Evolutionary conservation across 192 early-diverging fungal genomes (phyloP).

Genomic region (Backusella luteola): DNA sequence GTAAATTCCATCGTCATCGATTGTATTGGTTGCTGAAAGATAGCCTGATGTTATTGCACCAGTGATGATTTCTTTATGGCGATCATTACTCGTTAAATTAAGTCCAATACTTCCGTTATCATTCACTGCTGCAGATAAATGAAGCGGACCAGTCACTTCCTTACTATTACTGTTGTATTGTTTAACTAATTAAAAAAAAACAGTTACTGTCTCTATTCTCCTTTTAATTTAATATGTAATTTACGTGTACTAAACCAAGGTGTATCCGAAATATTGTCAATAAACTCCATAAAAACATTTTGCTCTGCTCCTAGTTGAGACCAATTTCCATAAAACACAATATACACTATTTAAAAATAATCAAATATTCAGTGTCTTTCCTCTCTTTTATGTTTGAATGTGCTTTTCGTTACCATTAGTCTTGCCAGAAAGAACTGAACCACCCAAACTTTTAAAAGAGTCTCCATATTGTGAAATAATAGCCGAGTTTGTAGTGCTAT

Average conservation of each 20-base stretch:
- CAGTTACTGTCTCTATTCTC: background rate
- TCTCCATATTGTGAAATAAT: conserved; percentile 10
- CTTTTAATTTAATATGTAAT: background rate
- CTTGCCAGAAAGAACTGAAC: conserved; percentile 4
- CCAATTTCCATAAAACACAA: conserved; percentile 30
- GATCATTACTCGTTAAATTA: conserved; percentile 10
- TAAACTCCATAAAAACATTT: conserved; percentile 22
- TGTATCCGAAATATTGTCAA: conserved; percentile 11
- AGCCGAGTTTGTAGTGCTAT: background rate
- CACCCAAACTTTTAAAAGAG: conserved; percentile 3
- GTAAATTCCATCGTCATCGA: conserved; percentile 24
- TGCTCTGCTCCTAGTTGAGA: conserved; percentile 12
- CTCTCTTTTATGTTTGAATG: background rate
- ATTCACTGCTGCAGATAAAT: conserved; percentile 19
- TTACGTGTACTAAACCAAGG: conserved; percentile 25
- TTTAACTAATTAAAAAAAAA: conserved; percentile 6
- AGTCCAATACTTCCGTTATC: conserved; percentile 19
- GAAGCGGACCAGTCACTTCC: conserved; percentile 21
- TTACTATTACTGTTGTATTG: conserved; percentile 8
- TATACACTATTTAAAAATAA: conserved; percentile 10
- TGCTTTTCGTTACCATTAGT: conserved; percentile 1
- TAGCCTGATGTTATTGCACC: conserved; percentile 24
- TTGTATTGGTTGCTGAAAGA: conserved; percentile 15
- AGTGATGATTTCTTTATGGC: conserved; percentile 22
- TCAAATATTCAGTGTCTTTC: background rate